These are phyloP conservation scores for Cryptococcus amylolentus DNA, from an alignment of 1,284 basidiomycete species.

Conservation along the genomic window DNA sequence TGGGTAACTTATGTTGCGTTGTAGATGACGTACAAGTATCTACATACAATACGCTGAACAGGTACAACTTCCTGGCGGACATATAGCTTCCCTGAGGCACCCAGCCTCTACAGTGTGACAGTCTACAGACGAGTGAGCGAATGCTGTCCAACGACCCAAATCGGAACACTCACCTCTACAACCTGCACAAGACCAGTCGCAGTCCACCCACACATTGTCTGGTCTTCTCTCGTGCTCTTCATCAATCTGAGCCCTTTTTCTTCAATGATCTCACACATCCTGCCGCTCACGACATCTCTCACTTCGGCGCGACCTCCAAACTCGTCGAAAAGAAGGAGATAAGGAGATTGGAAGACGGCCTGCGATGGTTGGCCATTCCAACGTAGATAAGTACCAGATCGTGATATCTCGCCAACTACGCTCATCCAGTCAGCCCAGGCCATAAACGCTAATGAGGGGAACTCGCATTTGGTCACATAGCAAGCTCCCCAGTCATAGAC, in stretches of 20 bases:
- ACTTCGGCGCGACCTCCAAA: slow-evolving; percentile 25
- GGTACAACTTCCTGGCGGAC: too few species aligned
- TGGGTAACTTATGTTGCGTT: too few species aligned
- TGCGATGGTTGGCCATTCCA: slow-evolving; percentile 36
- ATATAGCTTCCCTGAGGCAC: too few species aligned
- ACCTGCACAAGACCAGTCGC: slow-evolving; percentile 27
- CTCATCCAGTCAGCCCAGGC: not conserved
- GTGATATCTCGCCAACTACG: slow-evolving; percentile 31
- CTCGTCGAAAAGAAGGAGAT: slow-evolving; percentile 36
- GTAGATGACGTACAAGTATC: too few species aligned
- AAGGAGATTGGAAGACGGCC: slow-evolving; percentile 23
- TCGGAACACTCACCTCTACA: slow-evolving; percentile 27
- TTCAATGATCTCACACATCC: slow-evolving; percentile 35
- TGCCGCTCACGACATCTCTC: slow-evolving; percentile 24
- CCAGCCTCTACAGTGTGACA: too few species aligned
- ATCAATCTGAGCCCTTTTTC: slow-evolving; percentile 27
- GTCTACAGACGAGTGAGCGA: too few species aligned
- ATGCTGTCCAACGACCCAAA: too few species aligned
- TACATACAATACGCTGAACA: too few species aligned
- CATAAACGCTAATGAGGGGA: not conserved
- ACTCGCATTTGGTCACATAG: slow-evolving; percentile 36
- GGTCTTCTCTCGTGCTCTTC: slow-evolving; percentile 12
- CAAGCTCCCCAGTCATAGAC: slow-evolving; percentile 38
- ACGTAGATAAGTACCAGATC: slow-evolving; percentile 25
- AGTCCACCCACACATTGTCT: slow-evolving; percentile 20